phyloP scores from a whole-genome alignment of 129 eudicot genomes.

The Pulicaria dysenterica region DNA sequence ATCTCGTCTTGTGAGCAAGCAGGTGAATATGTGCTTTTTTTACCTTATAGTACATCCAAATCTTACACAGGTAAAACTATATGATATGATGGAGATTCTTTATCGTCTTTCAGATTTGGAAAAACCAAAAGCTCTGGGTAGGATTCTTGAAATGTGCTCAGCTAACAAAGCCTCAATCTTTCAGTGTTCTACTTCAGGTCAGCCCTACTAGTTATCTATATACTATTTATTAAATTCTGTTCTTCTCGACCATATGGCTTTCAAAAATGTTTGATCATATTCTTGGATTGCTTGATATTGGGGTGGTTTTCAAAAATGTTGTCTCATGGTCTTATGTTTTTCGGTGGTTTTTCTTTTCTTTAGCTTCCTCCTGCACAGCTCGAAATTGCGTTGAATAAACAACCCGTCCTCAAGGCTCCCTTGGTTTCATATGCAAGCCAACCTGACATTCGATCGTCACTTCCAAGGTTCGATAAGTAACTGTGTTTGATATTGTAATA shows the following conservation, averaged over 20 bases:
- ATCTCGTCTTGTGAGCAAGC: slow-evolving; percentile 96
- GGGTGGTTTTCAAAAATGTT: background rate
- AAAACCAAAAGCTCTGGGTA: slow-evolving; percentile 93
- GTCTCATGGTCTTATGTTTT: background rate
- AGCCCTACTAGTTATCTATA: slow-evolving; percentile 18
- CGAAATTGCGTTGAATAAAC: slow-evolving; percentile 78
- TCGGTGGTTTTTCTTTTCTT: slow-evolving; percentile 11
- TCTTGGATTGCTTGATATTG: no score
- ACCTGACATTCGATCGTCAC: slow-evolving; percentile 69
- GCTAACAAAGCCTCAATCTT: slow-evolving; percentile 88
- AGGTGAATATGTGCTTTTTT: slow-evolving; percentile 48
- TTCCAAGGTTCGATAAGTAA: slow-evolving; percentile 67
- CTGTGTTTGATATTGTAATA: slow-evolving; percentile 10
- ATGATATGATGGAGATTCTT: background rate
- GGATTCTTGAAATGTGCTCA: slow-evolving; percentile 94
- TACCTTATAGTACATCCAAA: background rate
- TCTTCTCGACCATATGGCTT: background rate
- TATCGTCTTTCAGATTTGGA: slow-evolving; percentile 74
- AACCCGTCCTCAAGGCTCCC: slow-evolving; percentile 72
- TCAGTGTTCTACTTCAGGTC: slow-evolving; percentile 90
- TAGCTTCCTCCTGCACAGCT: slow-evolving; percentile 95
- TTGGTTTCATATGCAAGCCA: slow-evolving; percentile 78
- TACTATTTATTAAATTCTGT: background rate
- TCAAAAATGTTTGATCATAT: background rate
- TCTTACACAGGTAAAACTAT: slow-evolving; percentile 7